A percentile compares a stretch with the other conserved stretches of the same genome.
Evolutionary conservation across 179 eudicot species (phyloP).

Genomic region (Silene coronaria): DNA sequence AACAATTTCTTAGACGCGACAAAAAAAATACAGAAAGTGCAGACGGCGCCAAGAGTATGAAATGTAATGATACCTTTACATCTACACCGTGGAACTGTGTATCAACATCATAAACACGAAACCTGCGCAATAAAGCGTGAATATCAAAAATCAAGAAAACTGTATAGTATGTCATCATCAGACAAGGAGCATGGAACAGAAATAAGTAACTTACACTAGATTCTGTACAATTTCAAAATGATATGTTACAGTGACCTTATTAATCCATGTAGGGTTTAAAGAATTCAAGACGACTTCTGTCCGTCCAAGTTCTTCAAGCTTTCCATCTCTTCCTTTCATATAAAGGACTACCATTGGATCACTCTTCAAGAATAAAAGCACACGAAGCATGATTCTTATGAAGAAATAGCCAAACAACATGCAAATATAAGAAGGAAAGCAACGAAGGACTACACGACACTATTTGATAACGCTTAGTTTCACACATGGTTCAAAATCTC

Average conservation of each 20-base stretch:
- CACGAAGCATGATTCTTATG: background rate
- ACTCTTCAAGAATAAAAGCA: slow-evolving; percentile 51
- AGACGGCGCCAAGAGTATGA: background rate
- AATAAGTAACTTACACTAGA: slow-evolving; percentile 62
- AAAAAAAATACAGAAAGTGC: background rate
- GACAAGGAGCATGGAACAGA: slow-evolving; percentile 16
- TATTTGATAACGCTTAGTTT: background rate
- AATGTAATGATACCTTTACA: slow-evolving; percentile 54
- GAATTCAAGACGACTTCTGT: slow-evolving; percentile 89
- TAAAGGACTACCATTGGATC: slow-evolving; percentile 92
- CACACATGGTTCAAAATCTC: no score
- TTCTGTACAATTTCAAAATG: slow-evolving; percentile 88
- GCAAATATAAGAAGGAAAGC: background rate
- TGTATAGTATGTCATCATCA: background rate
- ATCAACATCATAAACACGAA: slow-evolving; percentile 89
- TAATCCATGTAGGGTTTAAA: slow-evolving; percentile 81
- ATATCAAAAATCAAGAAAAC: slow-evolving; percentile 13
- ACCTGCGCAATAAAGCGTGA: slow-evolving; percentile 42
- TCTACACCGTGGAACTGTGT: slow-evolving; percentile 68
- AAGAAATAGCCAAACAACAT: background rate
- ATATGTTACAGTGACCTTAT: slow-evolving; percentile 55
- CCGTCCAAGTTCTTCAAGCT: slow-evolving; percentile 87
- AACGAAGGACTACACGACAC: background rate
- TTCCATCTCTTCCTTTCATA: slow-evolving; percentile 73
- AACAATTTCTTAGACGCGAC: background rate